These are phyloP conservation scores for Arabidopsis hybrid DNA, from an alignment of 441 rosid genomes.

Conservation along the genomic window DNA sequence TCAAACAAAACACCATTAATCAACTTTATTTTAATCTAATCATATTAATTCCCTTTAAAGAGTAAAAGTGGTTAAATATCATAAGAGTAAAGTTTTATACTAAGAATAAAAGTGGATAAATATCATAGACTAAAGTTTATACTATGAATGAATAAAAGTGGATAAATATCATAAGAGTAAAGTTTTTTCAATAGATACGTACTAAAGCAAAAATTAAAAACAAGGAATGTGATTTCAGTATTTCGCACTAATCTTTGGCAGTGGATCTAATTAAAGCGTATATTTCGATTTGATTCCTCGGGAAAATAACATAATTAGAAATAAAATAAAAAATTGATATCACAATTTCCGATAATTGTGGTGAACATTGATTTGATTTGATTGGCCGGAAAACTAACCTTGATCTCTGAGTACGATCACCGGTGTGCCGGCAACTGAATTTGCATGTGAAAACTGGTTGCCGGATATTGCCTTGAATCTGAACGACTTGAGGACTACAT, in stretches of 20 bases:
- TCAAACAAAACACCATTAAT: background rate
- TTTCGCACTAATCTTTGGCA: slow-evolving; percentile 5
- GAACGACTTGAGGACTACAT: slow-evolving; percentile 93
- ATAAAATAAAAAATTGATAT: background rate
- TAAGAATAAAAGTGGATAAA: slow-evolving; percentile 4
- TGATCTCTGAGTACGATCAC: slow-evolving; percentile 69
- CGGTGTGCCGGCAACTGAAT: slow-evolving; percentile 74
- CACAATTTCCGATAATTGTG: slow-evolving; percentile 18
- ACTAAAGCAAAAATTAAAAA: slow-evolving; percentile 16
- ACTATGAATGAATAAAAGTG: slow-evolving; percentile 4
- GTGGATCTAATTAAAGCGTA: slow-evolving; percentile 23
- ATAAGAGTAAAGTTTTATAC: background rate
- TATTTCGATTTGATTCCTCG: slow-evolving; percentile 25
- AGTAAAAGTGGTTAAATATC: slow-evolving; percentile 10
- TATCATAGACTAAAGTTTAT: slow-evolving; percentile 11
- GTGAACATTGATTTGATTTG: slow-evolving; percentile 3
- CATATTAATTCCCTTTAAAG: background rate
- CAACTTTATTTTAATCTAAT: background rate
- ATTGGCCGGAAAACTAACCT: slow-evolving; percentile 53
- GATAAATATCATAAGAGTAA: slow-evolving; percentile 13
- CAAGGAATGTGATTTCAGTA: slow-evolving; percentile 22
- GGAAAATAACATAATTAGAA: slow-evolving; percentile 36
- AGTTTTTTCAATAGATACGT: slow-evolving; percentile 17
- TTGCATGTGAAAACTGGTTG: slow-evolving; percentile 96
- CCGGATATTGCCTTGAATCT: slow-evolving; percentile 77